Percentiles rank a stretch among this genome's conserved stretches.
These are phyloP conservation scores for Trichomonascaceae sp. DNA, from an alignment of 1,139 yeast species.

Conservation along the genomic window DNA sequence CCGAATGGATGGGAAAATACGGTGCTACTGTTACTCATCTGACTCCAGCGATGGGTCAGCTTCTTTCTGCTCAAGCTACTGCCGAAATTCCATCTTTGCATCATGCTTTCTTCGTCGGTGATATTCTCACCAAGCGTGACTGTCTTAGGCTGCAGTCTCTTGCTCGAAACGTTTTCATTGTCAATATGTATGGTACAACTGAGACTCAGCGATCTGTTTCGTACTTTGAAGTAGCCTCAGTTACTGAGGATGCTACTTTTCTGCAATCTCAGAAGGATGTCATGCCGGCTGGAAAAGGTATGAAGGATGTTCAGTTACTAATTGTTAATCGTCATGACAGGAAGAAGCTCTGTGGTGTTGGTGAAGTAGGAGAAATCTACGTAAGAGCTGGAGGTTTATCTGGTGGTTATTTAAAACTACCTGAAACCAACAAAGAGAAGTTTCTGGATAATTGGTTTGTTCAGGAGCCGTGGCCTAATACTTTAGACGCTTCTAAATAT, in stretches of 20 bases:
- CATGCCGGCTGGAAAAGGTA: conserved; percentile 98
- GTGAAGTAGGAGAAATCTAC: conserved; percentile 97
- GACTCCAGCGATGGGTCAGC: conserved; percentile 99
- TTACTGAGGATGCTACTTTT: conserved; percentile 62
- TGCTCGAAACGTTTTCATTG: conserved; percentile 83
- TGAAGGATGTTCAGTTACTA: conserved; percentile 87
- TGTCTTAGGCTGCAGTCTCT: conserved; percentile 86
- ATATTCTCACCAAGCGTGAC: conserved; percentile 92
- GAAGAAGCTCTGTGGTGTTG: conserved; percentile 91
- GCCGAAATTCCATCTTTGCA: conserved; percentile 80
- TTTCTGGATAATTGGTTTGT: conserved; percentile 89
- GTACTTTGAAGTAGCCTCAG: conserved; percentile 78
- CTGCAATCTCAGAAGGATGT: conserved; percentile 84
- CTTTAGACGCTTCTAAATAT: conserved; percentile 7
- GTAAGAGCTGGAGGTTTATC: conserved; percentile 98
- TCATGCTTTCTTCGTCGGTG: conserved; percentile 98
- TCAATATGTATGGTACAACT: conserved; percentile 98
- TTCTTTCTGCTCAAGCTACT: conserved; percentile 92
- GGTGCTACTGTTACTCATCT: conserved; percentile 94
- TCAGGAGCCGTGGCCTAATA: conserved; percentile 27
- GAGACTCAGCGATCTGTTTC: conserved; percentile 98
- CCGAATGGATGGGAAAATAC: conserved; percentile 92
- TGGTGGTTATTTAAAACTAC: conserved; percentile 89
- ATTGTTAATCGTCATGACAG: conserved; percentile 89
- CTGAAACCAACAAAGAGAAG: conserved; percentile 81